Percentiles rank a stretch among this genome's conserved stretches.
phyloP scores from a whole-genome alignment of 2,329 filamentous ascomycete genomes.

The Tetracladium maxilliforme region DNA sequence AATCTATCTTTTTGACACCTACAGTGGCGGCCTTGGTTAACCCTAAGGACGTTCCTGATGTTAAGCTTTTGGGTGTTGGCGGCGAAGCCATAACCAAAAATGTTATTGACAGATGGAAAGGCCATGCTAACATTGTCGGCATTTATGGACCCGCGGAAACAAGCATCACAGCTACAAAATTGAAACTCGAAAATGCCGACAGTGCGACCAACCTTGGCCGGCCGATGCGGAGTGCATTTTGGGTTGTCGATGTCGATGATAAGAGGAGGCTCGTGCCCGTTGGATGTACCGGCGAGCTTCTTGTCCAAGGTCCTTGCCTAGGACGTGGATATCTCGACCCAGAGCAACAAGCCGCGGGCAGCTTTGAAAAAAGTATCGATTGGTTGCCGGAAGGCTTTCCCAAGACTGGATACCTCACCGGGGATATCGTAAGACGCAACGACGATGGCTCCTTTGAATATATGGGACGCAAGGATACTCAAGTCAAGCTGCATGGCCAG shows the following conservation, averaged over 20 bases:
- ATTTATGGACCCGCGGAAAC: constrained; percentile 21
- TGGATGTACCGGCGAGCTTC: too few species aligned
- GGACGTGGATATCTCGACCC: constrained; percentile 46
- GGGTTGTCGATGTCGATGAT: too few species aligned
- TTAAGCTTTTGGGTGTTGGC: constrained; percentile 10
- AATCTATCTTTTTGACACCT: constrained; percentile 12
- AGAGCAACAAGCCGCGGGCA: constrained; percentile 35
- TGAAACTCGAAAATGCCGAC: too few species aligned
- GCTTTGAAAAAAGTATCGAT: constrained; percentile 17
- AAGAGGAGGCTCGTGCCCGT: too few species aligned
- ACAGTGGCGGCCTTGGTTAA: constrained; percentile 11
- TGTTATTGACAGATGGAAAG: constrained; percentile 21
- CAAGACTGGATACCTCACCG: constrained; percentile 45
- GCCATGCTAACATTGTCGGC: constrained; percentile 20
- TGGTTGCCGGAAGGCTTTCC: constrained; percentile 32
- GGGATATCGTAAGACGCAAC: constrained; percentile 39
- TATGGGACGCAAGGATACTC: constrained; percentile 50
- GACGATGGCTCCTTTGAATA: constrained; percentile 35
- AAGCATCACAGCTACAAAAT: constrained; percentile 6
- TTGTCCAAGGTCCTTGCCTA: constrained; percentile 45
- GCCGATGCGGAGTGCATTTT: too few species aligned
- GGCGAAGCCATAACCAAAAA: constrained; percentile 18
- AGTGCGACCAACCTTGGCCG: too few species aligned
- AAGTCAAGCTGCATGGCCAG: constrained; percentile 53
- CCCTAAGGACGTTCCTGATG: constrained; percentile 8